Evolutionary conservation across 1,139 yeast genomes (phyloP), one percentile per base, ranked within the genome.

Genomic region (Hanseniaspora sp.): DNA sequence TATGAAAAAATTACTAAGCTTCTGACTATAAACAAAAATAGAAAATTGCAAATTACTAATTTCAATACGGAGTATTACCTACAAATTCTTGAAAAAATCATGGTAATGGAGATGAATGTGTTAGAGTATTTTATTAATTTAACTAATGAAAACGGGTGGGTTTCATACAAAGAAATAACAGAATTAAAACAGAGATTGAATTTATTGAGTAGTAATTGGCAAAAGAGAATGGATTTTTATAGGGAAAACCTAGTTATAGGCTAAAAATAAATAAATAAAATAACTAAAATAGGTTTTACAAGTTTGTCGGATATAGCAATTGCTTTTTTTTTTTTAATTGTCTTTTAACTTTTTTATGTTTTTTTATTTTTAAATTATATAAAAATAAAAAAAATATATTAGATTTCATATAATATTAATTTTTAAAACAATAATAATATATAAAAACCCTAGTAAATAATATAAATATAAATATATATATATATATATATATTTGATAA

Each of bases 141-240:
- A 30, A 39, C 41, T n/a, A 30, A 39, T 17, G 48, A 42, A 3
- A 42, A 43, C 13, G 38, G 43, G 7, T 48, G 53, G 53, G 53
- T 42, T 5, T 48, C 53, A 4, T 48, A 42, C 17, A 41, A 44
- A n/a, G 53, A 48, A 29, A 42, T 48, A 3, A 48, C 53, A 5
- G 46, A 48, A 18, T 18, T 48, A n/a, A 48, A 48, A 37, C 53
- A 48, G 34, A 41, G 53, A 34, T 13, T 48, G 35, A 48, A 48
- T 30, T 37, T 38, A 12, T 15, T 48, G 23, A 35, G 31, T 15
- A 33, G 35, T 15, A 48, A 38, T 29, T 48, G 53, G 53, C 41
- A 48, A 17, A 48, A 42, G n/a, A 41, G 53, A 42, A 23, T 48
- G 13, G 46, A 48, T 18, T 48, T 48, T 30, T 48, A 48, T 18